phyloP scores from a whole-genome alignment of 2,329 filamentous ascomycete species.

The Aspergillus sp. region DNA sequence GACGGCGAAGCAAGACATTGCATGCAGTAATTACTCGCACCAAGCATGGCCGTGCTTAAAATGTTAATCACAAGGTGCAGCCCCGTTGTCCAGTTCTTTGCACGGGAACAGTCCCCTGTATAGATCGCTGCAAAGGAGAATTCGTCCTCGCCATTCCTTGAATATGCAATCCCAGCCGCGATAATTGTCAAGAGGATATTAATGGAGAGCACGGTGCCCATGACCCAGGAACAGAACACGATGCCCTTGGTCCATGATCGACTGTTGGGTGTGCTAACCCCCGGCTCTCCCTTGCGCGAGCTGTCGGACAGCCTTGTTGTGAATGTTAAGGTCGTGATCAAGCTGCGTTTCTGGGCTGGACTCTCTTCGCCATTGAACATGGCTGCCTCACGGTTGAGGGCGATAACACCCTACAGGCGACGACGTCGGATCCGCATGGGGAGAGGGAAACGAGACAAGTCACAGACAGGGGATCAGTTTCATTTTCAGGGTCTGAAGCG shows the following conservation, averaged over 20 bases:
- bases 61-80: slow-evolving; percentile 52
- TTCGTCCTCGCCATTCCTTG: not conserved
- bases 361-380: no score
- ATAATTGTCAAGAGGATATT: slow-evolving; percentile 15
- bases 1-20: slow-evolving; percentile 54
- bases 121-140: slow-evolving; percentile 12
- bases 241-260: slow-evolving; percentile 12
- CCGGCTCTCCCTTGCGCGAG: not conserved
- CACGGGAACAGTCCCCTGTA: slow-evolving; percentile 7
- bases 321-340: not conserved
- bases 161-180: slow-evolving; percentile 9
- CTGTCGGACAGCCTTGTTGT: not conserved
- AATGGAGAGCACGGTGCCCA: slow-evolving; percentile 2
- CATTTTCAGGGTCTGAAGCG: no score
- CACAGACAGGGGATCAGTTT: no score
- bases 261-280: not conserved
- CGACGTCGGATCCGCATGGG: no score
- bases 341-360: no score
- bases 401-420: no score
- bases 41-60: slow-evolving; percentile 46
- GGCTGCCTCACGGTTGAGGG: no score
- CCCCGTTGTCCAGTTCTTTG: slow-evolving; percentile 15
- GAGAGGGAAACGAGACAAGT: no score
- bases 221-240: slow-evolving; percentile 4
- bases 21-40: slow-evolving; percentile 54